Conservation (phyloP, 441 rosid genomes). For the Omphalea diandra region DNA sequence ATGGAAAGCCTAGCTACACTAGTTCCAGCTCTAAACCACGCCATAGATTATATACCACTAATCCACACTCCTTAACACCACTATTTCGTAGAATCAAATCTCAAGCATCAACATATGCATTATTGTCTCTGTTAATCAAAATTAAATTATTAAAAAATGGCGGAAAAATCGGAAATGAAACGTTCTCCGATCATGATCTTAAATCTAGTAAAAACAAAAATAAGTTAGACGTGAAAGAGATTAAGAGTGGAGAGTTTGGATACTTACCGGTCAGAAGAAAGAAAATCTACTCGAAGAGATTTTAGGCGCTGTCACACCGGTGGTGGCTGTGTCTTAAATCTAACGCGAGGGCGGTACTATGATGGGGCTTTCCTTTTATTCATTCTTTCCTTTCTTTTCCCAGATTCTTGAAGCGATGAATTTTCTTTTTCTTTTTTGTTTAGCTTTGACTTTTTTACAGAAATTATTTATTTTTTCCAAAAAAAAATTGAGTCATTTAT, state of each 20-base stretch:
- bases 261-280: slow-evolving; percentile 17
- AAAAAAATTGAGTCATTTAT: too few relatives aligned
- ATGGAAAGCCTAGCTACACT: slow-evolving; percentile 62
- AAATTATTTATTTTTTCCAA: neutral
- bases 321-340: slow-evolving; percentile 1
- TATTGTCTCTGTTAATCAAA: neutral
- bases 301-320: too few relatives aligned
- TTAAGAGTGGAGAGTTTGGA: too few relatives aligned
- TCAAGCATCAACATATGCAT: neutral
- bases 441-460: neutral
- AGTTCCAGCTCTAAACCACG: slow-evolving; percentile 81
- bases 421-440: neutral
- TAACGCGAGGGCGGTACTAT: neutral
- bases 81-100: slow-evolving; percentile 11
- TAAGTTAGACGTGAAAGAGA: neutral
- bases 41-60: slow-evolving; percentile 54
- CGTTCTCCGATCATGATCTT: too few relatives aligned
- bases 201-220: neutral
- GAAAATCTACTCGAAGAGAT: slow-evolving; percentile 19
- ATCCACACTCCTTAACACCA: slow-evolving; percentile 11
- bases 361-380: too few relatives aligned
- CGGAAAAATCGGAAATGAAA: too few relatives aligned
- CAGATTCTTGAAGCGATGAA: slow-evolving; percentile 6
- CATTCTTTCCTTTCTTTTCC: neutral
- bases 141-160: too few relatives aligned